A percentile compares a stretch with the other conserved stretches of the same genome.
phyloP scores from a whole-genome alignment of 495 filamentous ascomycete genomes.

The Daldinia bambusicola region DNA sequence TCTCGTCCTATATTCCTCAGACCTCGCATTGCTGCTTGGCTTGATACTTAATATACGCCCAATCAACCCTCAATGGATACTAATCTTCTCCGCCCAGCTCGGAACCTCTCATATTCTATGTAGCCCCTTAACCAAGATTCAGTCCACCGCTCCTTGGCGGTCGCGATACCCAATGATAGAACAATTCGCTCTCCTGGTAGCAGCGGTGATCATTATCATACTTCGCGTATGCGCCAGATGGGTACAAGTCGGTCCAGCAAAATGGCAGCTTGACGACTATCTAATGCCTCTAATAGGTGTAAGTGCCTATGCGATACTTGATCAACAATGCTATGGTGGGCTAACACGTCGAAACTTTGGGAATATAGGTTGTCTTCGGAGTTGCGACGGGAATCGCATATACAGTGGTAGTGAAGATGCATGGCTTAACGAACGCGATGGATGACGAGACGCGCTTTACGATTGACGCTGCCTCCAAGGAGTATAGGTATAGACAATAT shows the following conservation, averaged over 20 bases:
- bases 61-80: no score
- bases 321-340: conserved; percentile 18
- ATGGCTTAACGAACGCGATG: conserved; percentile 71
- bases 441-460: conserved; percentile 60
- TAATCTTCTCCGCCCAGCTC: no score
- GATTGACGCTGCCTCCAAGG: conserved; percentile 57
- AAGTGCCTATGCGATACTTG: conserved; percentile 36
- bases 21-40: no score
- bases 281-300: conserved; percentile 68
- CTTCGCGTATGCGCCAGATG: conserved; percentile 63
- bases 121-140: no score
- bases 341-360: no score
- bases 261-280: conserved; percentile 68
- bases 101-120: no score
- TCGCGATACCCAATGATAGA: conserved; percentile 44
- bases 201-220: conserved; percentile 61
- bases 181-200: conserved; percentile 61
- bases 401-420: conserved; percentile 52
- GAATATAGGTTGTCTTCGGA: no score
- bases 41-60: no score
- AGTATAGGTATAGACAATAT: conserved; percentile 52
- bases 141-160: no score
- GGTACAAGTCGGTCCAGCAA: conserved; percentile 60
- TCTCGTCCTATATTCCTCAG: no score
- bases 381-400: conserved; percentile 43